Base-by-base conservation (phyloP, 176 grass and related monocot genomes). In the Oryza coarctata region DNA sequence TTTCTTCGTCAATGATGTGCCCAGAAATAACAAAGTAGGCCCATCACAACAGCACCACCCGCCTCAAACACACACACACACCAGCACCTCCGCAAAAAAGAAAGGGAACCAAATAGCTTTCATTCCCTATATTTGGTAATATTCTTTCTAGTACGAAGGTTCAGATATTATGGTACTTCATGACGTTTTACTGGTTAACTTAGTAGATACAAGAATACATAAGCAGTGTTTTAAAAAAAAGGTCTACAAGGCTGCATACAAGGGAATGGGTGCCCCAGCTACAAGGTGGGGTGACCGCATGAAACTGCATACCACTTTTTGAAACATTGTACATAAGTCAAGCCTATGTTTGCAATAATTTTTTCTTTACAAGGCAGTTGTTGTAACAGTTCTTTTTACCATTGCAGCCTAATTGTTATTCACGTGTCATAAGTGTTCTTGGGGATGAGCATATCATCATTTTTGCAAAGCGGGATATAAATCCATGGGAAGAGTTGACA, bases 351-450 rank as follows among this genome's bases (percentile, higher is more conserved):
- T 52, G 18, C 26, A 27, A 67, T 44, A 20, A 31, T 80, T 62
- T 18, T 44, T 82, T 55, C 50, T 78, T 71, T 68, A 27, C 34
- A 82, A 57, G 50, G n/a, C 25, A 57, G 70, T 63, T 87, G 69
- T 64, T 27, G 29, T 87, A 78, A 82, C 41, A 64, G 57, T 78
- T 62, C 63, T 70, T 62, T 76, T 74, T 43, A 77, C 58, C 17
- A 33, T 76, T 69, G 62, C 90, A 99, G 96, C 96, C 96, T 60
- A 99, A 99, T 92, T 99, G 96, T 86, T 99, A 99, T 93, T 99
- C 96, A 0, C 94, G 96, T 73, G 91, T 94, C 60, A 94, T 99
- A 85, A 99, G 82, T 81, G 89, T 99, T 82, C 84, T 85, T 35
- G 91, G 90, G 20, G 89, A 94, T 81, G 93, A 88, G 63, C 96